Conservation (phyloP, 345 rosid species). For the Moringa oleifera region DNA sequence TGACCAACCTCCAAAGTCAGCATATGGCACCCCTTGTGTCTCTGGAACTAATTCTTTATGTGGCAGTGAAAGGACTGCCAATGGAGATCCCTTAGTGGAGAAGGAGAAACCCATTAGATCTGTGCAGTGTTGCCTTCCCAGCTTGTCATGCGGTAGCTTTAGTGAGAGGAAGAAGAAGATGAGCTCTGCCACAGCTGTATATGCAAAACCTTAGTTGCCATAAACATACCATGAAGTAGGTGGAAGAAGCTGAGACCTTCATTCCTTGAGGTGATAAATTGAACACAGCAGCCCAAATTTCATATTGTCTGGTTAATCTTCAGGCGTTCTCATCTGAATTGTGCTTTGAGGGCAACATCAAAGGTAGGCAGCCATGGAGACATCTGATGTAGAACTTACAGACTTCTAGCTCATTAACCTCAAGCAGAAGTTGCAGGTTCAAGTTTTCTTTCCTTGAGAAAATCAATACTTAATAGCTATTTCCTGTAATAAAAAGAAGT, state of each 20-base stretch:
- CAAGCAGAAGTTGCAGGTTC: background rate
- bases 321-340: background rate
- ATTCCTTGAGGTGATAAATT: constrained; percentile 3
- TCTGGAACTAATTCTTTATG: constrained; percentile 51
- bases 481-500: constrained; percentile 12
- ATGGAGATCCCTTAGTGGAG: constrained; percentile 28
- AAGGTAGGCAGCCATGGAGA: constrained; percentile 9
- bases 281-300: background rate
- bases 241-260: constrained; percentile 6
- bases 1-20: constrained; percentile 34
- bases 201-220: constrained; percentile 22
- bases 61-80: constrained; percentile 43
- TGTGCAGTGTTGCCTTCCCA: constrained; percentile 67
- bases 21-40: constrained; percentile 37
- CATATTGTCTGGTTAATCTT: constrained; percentile 4
- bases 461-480: background rate
- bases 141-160: constrained; percentile 53
- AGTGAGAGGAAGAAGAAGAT: constrained; percentile 74
- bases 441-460: background rate
- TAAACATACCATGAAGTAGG: background rate
- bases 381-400: constrained; percentile 7
- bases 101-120: constrained; percentile 44
- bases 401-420: constrained; percentile 5
- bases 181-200: constrained; percentile 35
- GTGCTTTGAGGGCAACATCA: constrained; percentile 4